These are phyloP conservation scores for Rhodotorula graminis DNA, from an alignment of 768 basidiomycete genomes.

Conservation along the genomic window DNA sequence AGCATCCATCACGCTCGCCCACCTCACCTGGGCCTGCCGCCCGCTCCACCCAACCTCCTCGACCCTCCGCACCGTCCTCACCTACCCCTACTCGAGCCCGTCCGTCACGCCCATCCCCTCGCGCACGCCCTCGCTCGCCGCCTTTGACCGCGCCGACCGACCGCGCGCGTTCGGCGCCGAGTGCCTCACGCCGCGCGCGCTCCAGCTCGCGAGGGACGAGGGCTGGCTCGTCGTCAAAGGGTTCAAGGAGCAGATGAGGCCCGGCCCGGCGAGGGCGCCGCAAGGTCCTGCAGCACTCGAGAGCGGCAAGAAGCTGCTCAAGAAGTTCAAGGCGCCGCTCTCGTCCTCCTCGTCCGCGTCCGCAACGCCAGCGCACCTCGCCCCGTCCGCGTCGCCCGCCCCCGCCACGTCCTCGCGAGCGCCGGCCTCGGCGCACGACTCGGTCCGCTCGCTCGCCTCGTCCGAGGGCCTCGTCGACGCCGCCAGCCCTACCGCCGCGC, in stretches of 20 bases:
- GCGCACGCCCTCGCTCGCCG: constrained; percentile 12
- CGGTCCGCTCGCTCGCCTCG: background rate
- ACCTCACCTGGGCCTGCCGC: constrained; percentile 2
- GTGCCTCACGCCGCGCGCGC: background rate
- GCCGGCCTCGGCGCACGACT: background rate
- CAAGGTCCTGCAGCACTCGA: accelerated
- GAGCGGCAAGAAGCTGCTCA: background rate
- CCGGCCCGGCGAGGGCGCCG: too few species aligned
- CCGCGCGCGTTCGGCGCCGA: constrained; percentile 11
- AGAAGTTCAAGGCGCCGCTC: too few species aligned
- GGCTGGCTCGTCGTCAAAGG: constrained; percentile 17
- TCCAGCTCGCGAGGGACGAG: background rate
- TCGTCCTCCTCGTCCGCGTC: accelerated
- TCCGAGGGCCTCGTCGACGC: constrained; percentile 17
- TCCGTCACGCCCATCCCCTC: background rate
- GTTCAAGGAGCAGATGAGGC: constrained; percentile 26
- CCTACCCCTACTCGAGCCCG: constrained; percentile 6
- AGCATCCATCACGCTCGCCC: constrained; percentile 24
- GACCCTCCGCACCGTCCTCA: constrained; percentile 16
- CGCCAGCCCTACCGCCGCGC: background rate
- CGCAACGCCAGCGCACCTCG: background rate
- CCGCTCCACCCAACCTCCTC: background rate
- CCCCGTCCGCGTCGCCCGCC: too few species aligned
- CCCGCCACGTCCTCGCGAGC: background rate
- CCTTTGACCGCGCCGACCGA: constrained; percentile 13